phyloP scores from a whole-genome alignment of 1,284 basidiomycete genomes.

The Golubevia pallescens region DNA sequence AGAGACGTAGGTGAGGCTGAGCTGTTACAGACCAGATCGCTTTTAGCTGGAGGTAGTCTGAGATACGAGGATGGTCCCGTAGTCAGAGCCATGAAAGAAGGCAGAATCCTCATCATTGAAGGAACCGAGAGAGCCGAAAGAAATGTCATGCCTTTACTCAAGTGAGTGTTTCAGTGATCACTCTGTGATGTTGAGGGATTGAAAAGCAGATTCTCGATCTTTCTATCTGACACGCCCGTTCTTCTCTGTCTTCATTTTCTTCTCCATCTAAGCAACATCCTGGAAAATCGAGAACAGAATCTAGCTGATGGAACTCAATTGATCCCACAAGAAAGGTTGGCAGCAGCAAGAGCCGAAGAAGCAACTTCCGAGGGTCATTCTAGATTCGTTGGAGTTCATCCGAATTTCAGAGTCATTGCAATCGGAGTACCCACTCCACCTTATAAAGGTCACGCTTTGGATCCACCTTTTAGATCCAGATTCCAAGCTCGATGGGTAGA shows the following conservation, averaged over 20 bases:
- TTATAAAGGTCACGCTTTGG: conserved; percentile 64
- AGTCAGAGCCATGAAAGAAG: conserved; percentile 64
- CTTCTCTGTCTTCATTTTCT: too few relatives aligned
- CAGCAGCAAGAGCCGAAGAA: conserved; percentile 30
- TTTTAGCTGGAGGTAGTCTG: conserved; percentile 53
- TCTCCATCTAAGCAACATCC: too few relatives aligned
- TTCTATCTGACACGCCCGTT: too few relatives aligned
- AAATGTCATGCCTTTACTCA: conserved; percentile 49
- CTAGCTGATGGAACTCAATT: conserved; percentile 65
- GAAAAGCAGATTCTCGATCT: too few relatives aligned
- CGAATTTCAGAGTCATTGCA: conserved; percentile 65
- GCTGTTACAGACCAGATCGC: conserved; percentile 61
- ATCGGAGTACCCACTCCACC: conserved; percentile 62
- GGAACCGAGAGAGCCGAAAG: conserved; percentile 64
- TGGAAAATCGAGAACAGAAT: conserved; percentile 25
- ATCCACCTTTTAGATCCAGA: conserved; percentile 65
- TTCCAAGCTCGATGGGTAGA: conserved; percentile 65
- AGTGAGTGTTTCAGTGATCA: too few relatives aligned
- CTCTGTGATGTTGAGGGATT: too few relatives aligned
- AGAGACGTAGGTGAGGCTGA: conserved; percentile 65
- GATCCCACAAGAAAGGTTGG: conserved; percentile 60
- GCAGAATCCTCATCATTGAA: conserved; percentile 63
- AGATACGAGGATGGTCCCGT: conserved; percentile 62
- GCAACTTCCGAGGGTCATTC: conserved; percentile 15
- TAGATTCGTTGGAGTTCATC: conserved; percentile 60